Base-by-base conservation (phyloP, 179 eudicot species). In the Beta corolliflora region DNA sequence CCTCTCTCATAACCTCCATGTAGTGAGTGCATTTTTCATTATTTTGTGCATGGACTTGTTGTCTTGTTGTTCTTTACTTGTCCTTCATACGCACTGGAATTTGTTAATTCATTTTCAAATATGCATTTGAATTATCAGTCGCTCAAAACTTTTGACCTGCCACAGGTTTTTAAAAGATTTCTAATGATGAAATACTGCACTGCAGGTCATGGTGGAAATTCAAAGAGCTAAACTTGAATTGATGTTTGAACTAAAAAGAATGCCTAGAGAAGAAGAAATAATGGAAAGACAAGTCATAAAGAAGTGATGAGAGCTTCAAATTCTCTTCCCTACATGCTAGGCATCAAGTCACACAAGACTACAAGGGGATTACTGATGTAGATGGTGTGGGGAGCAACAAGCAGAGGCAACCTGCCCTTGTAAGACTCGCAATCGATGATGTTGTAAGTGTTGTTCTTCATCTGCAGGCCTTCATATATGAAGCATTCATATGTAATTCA, bases 351-450 rank as follows among this genome's bases (percentile, higher is more conserved):
- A 96, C 99, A 14, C 94, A 93, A 80, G 97, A 91, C 83, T 91
- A 93, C 50, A 77, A 89, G 81, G 93, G 90, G 29, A 85, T 92
- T 75, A 78, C 91, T 53, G 97, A 96, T 46, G 82, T 82, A 76
- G 92, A 91, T 73, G 93, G 92, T 59, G 89, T 84, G 31, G 93
- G 90, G 29, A 87, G 91, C 10, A 96, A 94, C 80, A 88, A 90
- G 78, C 80, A 90, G 68, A 87, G 88, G 75, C 99, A 90, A 71
- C 94, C 98, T 60, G 97, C 98, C 41, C 90, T 92, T 86, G 97
- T 92, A 73, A 88, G 99, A 88, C 97, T 96, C 81, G 98, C 99
- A 76, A 88, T 96, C 9, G 99, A 96, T 85, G 97, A 96, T 87
- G 99, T 96, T 87, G 99, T 96, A 88, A 88, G 46, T 69, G 45